phyloP scores from a whole-genome alignment of 306 rosid species.

The Cucumis cinereus region DNA sequence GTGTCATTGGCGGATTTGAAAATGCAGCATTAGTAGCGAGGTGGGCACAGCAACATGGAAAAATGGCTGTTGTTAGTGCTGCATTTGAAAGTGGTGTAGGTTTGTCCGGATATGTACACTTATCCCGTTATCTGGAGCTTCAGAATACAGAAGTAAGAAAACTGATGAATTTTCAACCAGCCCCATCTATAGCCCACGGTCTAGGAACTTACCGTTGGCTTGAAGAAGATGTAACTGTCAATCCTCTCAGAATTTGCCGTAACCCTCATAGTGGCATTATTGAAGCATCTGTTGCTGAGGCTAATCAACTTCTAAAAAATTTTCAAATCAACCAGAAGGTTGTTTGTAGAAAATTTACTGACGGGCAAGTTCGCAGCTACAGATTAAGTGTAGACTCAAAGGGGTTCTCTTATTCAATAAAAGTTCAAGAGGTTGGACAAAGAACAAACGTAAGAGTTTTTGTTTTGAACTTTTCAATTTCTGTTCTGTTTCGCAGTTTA shows the following conservation, averaged over 20 bases:
- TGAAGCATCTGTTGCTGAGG: constrained; percentile 66
- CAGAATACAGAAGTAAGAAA: constrained; percentile 29
- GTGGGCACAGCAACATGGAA: constrained; percentile 81
- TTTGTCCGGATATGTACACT: constrained; percentile 72
- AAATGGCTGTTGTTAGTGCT: constrained; percentile 86
- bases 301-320: constrained; percentile 38
- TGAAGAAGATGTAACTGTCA: constrained; percentile 55
- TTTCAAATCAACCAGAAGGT: constrained; percentile 45
- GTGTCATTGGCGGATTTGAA: constrained; percentile 91
- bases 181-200: constrained; percentile 67
- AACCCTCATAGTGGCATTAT: constrained; percentile 45
- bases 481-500: neutral
- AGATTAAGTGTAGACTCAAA: constrained; percentile 25
- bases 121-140: constrained; percentile 63
- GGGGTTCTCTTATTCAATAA: constrained; percentile 37
- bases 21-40: constrained; percentile 61
- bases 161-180: constrained; percentile 19
- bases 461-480: neutral
- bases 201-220: constrained; percentile 89
- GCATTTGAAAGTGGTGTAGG: constrained; percentile 88
- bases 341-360: constrained; percentile 23
- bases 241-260: constrained; percentile 40
- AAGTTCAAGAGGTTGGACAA: constrained; percentile 65
- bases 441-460: constrained; percentile 29
- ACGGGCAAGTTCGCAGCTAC: constrained; percentile 37